Evolutionary conservation across 2,329 filamentous ascomycete genomes (phyloP), one percentile per base, ranked within the genome.

Genomic region (Xylariaceae sp.): DNA sequence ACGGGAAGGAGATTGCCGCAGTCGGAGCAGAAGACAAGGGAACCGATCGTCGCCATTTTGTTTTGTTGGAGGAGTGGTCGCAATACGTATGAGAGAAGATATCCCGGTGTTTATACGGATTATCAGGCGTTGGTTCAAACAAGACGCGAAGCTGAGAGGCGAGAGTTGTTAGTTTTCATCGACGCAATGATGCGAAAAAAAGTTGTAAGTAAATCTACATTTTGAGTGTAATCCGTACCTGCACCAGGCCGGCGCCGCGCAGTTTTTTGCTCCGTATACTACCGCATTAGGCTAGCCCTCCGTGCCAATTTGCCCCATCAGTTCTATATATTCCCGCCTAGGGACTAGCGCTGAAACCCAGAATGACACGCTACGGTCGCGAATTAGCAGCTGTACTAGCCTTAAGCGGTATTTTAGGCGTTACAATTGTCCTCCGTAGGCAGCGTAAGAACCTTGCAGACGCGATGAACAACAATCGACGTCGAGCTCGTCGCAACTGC

Each of bases 1-100:
- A 88, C 83, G 56, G 94, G 91, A 47, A 97, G 80, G 2, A 97
- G 81, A 73, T 96, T 96, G 62, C 93, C 93, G 74, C 93, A 97
- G 73, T 92, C 90, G 56, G 83, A 90, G 78, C 93, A 97, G 75
- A 97, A 97, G 41, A 96, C 87, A 47, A 97, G 81, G 55, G 92
- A 93, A 58, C 92, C 93, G 66, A 97, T 92, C 15, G 90, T 87
- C 65, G 92, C 86, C 93, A 97, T 97, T 62, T 67, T 77, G 3
- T 13, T 59, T 15, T 11, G 9, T 6, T 17, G 11, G 23, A 39
- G 2, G 23, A 13, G 13, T 39, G 8, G 15, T 13, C 6, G 23
- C 15, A 44, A 17, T 34, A 11, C 11, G 11, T 4, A n/a, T 37
- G n/a, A 15, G 44, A 55, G 13, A 11, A 13, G n/a, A 39, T 6